Percentiles rank a stretch among this genome's conserved stretches.
Evolutionary conservation across 495 filamentous ascomycete species (phyloP).

Genomic region (Xylaria intraflava): DNA sequence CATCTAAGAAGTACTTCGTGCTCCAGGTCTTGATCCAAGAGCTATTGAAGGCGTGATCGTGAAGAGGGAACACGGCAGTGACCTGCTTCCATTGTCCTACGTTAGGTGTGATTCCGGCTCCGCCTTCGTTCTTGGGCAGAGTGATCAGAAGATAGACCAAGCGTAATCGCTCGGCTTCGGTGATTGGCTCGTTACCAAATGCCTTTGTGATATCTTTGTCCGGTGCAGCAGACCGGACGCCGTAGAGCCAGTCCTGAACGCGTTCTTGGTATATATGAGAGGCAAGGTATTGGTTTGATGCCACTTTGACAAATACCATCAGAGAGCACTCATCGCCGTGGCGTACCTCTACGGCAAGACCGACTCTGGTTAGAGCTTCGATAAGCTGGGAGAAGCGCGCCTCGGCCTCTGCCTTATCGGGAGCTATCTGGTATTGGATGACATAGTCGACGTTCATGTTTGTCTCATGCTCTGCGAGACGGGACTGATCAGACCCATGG

Average conservation of each 20-base stretch:
- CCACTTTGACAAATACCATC: slow-evolving; percentile 75
- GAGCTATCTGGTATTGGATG: slow-evolving; percentile 67
- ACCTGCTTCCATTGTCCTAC: slow-evolving; percentile 82
- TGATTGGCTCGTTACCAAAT: slow-evolving; percentile 61
- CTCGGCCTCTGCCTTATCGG: slow-evolving; percentile 58
- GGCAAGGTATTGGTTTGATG: slow-evolving; percentile 55
- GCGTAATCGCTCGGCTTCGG: slow-evolving; percentile 81
- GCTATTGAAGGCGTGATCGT: slow-evolving; percentile 82
- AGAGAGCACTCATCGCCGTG: slow-evolving; percentile 70
- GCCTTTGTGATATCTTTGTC: slow-evolving; percentile 61
- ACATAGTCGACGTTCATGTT: slow-evolving; percentile 78
- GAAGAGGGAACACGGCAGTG: slow-evolving; percentile 76
- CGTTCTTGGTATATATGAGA: slow-evolving; percentile 63
- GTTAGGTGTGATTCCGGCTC: slow-evolving; percentile 80
- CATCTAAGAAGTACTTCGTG: slow-evolving; percentile 68
- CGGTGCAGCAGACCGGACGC: slow-evolving; percentile 73
- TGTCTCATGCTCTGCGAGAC: slow-evolving; percentile 26
- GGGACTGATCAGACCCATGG: slow-evolving; percentile 23
- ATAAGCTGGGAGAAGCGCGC: slow-evolving; percentile 70
- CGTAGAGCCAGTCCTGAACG: slow-evolving; percentile 93
- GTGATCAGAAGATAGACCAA: slow-evolving; percentile 84
- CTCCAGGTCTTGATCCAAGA: slow-evolving; percentile 87
- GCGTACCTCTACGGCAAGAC: slow-evolving; percentile 78
- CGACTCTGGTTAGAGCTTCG: slow-evolving; percentile 60
- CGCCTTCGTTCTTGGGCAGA: slow-evolving; percentile 69